Percentiles rank a stretch among this genome's conserved stretches.
These are phyloP conservation scores for Colletotrichum sansevieriae DNA, from an alignment of 2,329 filamentous ascomycete genomes.

Conservation along the genomic window DNA sequence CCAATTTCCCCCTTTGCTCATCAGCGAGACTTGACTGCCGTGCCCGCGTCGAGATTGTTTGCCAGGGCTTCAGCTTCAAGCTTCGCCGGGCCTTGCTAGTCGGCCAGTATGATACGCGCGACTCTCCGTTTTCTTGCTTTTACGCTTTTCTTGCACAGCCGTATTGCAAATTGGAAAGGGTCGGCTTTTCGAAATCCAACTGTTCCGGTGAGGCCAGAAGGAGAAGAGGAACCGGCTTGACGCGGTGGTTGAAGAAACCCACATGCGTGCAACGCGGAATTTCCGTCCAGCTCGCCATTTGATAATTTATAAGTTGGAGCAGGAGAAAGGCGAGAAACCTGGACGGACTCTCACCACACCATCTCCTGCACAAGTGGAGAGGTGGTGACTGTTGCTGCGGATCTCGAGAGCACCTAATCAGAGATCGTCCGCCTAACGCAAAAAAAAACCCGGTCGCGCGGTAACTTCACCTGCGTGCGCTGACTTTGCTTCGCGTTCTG, in stretches of 20 bases:
- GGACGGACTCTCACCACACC: conserved; percentile 1
- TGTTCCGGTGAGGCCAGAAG: conserved; percentile 21
- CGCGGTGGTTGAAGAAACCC: background rate
- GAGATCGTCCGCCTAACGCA: conserved; percentile 10
- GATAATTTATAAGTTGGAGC: background rate
- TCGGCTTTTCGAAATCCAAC: background rate
- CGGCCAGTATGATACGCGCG: background rate
- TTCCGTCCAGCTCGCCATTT: conserved; percentile 11
- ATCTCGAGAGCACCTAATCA: conserved; percentile 31
- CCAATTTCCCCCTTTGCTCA: background rate
- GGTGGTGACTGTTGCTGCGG: conserved; percentile 24
- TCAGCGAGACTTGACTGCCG: background rate
- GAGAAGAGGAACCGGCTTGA: too few species aligned
- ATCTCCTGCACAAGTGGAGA: conserved; percentile 21
- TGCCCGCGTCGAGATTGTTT: background rate
- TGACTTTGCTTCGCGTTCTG: conserved; percentile 9
- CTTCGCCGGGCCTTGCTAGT: conserved; percentile 1
- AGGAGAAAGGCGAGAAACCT: background rate
- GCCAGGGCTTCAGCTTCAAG: conserved; percentile 6
- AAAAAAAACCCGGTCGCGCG: background rate
- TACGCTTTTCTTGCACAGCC: conserved; percentile 3
- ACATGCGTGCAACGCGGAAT: conserved; percentile 1
- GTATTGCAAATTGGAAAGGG: background rate
- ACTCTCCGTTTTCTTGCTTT: background rate
- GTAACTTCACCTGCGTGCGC: conserved; percentile 20